Conservation (phyloP, 768 basidiomycete species). For the Auricularia heimuer region DNA sequence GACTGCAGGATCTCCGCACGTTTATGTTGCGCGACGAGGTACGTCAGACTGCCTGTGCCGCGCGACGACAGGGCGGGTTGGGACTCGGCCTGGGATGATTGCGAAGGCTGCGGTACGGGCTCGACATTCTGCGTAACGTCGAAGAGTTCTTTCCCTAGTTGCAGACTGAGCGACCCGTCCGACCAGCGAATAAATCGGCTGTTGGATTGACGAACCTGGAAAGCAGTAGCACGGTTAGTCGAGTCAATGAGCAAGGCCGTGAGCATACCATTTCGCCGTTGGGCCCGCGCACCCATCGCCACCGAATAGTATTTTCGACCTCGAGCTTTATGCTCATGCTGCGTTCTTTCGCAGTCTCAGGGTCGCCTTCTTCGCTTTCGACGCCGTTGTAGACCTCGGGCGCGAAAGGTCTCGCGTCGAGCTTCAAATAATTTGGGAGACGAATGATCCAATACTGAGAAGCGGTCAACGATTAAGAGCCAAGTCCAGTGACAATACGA, state of each 20-base stretch:
- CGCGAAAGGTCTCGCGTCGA: conserved; percentile 86
- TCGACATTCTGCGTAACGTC: conserved; percentile 72
- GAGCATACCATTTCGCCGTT: conserved; percentile 62
- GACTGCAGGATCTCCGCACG: conserved; percentile 78
- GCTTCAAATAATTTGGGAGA: conserved; percentile 86
- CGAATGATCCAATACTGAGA: conserved; percentile 84
- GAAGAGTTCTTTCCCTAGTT: conserved; percentile 88
- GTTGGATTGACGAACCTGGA: conserved; percentile 77
- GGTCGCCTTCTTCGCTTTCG: conserved; percentile 60
- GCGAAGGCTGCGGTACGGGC: conserved; percentile 30
- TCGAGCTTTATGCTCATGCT: conserved; percentile 79
- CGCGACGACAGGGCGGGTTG: background rate
- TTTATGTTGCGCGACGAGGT: conserved; percentile 85
- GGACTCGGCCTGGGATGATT: conserved; percentile 15
- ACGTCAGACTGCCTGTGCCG: conserved; percentile 54
- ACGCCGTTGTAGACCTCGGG: conserved; percentile 76
- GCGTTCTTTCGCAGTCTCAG: conserved; percentile 59
- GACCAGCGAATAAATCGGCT: conserved; percentile 91
- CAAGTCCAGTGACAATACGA: conserved; percentile 21
- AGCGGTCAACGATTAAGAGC: conserved; percentile 3
- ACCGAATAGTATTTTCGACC: conserved; percentile 90
- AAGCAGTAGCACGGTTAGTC: background rate
- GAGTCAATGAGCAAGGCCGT: conserved; percentile 4
- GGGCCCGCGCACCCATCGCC: conserved; percentile 84
- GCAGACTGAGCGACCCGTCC: conserved; percentile 83